Evolutionary conservation across 108 stramenopile species (phyloP).

Genomic region (Mediolabrus comicus): DNA sequence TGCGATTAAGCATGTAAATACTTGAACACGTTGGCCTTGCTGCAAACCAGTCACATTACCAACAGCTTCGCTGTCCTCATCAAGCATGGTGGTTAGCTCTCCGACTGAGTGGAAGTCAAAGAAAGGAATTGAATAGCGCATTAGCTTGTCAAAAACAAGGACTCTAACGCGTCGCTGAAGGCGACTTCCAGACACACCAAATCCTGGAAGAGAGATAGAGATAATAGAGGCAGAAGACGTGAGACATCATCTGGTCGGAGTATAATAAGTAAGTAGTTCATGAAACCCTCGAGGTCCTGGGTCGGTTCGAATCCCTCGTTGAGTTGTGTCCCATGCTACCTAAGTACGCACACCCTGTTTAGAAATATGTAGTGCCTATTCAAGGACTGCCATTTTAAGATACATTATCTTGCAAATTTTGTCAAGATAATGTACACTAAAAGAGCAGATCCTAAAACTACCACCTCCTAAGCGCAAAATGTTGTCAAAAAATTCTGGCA

Average conservation of each 20-base stretch:
- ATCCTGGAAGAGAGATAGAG: neutral
- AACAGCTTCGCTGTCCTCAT: constrained; percentile 27
- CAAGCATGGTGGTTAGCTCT: constrained; percentile 35
- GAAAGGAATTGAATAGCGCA: constrained; percentile 30
- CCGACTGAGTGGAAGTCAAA: constrained; percentile 34
- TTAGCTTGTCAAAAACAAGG: constrained; percentile 30
- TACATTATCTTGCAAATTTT: too few species aligned
- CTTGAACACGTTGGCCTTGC: constrained; percentile 32
- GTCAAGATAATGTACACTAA: too few species aligned
- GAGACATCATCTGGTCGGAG: neutral
- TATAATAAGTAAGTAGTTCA: too few species aligned
- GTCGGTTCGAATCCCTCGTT: too few species aligned
- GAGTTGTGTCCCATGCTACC: too few species aligned
- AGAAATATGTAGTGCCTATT: too few species aligned
- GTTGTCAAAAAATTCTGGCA: too few species aligned
- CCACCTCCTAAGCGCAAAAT: too few species aligned
- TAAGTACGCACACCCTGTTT: too few species aligned
- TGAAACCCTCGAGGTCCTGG: too few species aligned
- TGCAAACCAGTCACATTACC: constrained; percentile 27
- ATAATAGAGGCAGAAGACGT: neutral
- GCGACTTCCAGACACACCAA: constrained; percentile 23
- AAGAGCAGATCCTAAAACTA: too few species aligned
- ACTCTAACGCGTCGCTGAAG: constrained; percentile 17
- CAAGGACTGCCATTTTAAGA: too few species aligned
- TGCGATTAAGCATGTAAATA: constrained; percentile 20